Evolutionary conservation across 768 basidiomycete species (phyloP).

Genomic region (Boletus barrowsii): DNA sequence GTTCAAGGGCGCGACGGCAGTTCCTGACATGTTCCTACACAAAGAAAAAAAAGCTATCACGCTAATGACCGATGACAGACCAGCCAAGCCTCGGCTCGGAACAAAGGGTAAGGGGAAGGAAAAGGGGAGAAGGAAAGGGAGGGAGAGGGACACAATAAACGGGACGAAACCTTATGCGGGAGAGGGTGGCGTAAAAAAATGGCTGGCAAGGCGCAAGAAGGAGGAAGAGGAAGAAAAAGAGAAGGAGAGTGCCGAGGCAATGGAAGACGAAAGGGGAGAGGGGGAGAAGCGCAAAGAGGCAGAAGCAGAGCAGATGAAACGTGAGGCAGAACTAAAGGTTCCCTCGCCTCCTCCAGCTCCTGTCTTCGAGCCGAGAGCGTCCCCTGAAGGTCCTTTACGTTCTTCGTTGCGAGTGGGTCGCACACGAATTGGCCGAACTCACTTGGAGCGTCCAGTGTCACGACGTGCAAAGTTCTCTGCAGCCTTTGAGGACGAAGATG

Average conservation of each 20-base stretch:
- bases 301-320: conserved; percentile 16
- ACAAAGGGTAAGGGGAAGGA: conserved; percentile 37
- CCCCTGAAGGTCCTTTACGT: conserved; percentile 17
- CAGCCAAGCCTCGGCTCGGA: conserved; percentile 46
- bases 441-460: conserved; percentile 54
- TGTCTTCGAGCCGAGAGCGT: conserved; percentile 18
- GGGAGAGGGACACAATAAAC: conserved; percentile 39
- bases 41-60: conserved; percentile 40
- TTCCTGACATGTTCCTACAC: conserved; percentile 65
- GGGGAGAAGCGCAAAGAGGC: conserved; percentile 21
- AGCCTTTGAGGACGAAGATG: conserved; percentile 51
- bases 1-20: conserved; percentile 37
- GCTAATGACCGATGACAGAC: conserved; percentile 62
- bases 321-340: conserved; percentile 16
- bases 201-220: conserved; percentile 58
- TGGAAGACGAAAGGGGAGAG: conserved; percentile 34
- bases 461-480: conserved; percentile 64
- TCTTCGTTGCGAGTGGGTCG: conserved; percentile 71
- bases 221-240: conserved; percentile 51
- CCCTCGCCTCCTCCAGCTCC: conserved; percentile 17
- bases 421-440: conserved; percentile 51
- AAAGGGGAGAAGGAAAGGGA: conserved; percentile 34
- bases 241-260: conserved; percentile 32
- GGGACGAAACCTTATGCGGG: conserved; percentile 77
- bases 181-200: conserved; percentile 74